Evolutionary conservation across 805 yeast species (phyloP).

Genomic region (Kluyveromyces nonfermentans): DNA sequence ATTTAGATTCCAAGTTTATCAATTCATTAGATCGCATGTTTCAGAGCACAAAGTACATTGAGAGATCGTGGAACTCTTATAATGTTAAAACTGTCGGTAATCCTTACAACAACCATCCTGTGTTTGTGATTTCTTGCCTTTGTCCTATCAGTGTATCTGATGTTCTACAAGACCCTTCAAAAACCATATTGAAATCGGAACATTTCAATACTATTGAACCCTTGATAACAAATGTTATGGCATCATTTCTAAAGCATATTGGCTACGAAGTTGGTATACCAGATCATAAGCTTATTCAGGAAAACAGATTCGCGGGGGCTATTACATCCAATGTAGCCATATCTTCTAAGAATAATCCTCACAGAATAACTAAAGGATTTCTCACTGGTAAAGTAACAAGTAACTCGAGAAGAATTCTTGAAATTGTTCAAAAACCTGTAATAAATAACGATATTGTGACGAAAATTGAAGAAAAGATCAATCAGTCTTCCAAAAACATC

Average conservation of each 20-base stretch:
- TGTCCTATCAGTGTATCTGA: slow-evolving; percentile 28
- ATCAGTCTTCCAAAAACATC: slow-evolving; percentile 1
- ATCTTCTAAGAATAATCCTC: neutral
- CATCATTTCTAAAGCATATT: slow-evolving; percentile 20
- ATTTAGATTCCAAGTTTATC: slow-evolving; percentile 14
- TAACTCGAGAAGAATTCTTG: neutral
- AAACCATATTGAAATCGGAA: slow-evolving; percentile 23
- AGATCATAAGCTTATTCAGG: neutral
- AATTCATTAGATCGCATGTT: slow-evolving; percentile 17
- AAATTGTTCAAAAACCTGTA: neutral
- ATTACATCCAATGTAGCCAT: neutral
- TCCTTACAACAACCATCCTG: slow-evolving; percentile 32
- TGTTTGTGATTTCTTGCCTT: slow-evolving; percentile 29
- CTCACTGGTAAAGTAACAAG: neutral
- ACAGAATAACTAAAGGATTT: neutral
- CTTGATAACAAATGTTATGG: slow-evolving; percentile 26
- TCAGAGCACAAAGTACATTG: slow-evolving; percentile 6
- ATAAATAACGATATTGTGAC: neutral
- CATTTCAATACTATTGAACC: slow-evolving; percentile 22
- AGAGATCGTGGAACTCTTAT: neutral
- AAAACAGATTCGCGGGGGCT: neutral
- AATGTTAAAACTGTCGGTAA: slow-evolving; percentile 22
- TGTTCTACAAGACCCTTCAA: slow-evolving; percentile 34
- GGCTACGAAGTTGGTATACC: slow-evolving; percentile 10
- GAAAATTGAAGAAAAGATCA: neutral